phyloP scores from a whole-genome alignment of 495 filamentous ascomycete species.

The Talaromyces trachyspermus region DNA sequence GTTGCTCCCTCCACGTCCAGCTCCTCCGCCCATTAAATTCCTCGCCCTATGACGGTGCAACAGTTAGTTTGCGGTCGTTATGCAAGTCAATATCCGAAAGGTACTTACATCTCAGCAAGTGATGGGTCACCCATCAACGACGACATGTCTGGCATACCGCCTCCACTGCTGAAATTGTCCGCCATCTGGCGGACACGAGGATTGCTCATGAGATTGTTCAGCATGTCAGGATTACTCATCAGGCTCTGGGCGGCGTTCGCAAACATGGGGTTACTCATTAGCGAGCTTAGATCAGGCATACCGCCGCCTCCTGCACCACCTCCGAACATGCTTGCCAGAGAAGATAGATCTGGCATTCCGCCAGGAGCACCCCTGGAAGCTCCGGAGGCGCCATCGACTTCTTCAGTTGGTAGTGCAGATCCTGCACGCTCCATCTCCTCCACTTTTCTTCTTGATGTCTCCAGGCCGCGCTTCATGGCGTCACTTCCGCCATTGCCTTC shows the following conservation, averaged over 20 bases:
- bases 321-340: slow-evolving; percentile 66
- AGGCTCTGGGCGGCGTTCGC: slow-evolving; percentile 90
- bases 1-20: slow-evolving; percentile 33
- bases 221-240: slow-evolving; percentile 89
- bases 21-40: slow-evolving; percentile 65
- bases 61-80: slow-evolving; percentile 9
- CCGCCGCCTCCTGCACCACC: slow-evolving; percentile 59
- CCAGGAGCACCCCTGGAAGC: slow-evolving; percentile 45
- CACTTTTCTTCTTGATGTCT: slow-evolving; percentile 78
- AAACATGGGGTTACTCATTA: slow-evolving; percentile 99
- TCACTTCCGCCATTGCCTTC: slow-evolving; percentile 83
- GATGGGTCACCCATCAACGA: slow-evolving; percentile 82
- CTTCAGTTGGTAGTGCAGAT: slow-evolving; percentile 42
- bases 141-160: slow-evolving; percentile 74
- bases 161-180: slow-evolving; percentile 46
- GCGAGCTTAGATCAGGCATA: slow-evolving; percentile 73
- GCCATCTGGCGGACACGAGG: slow-evolving; percentile 78
- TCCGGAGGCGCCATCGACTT: slow-evolving; percentile 37
- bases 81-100: background rate
- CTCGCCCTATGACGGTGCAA: slow-evolving; percentile 49
- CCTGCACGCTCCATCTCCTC: slow-evolving; percentile 55
- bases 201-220: slow-evolving; percentile 88
- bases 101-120: slow-evolving; percentile 85
- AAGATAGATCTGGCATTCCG: slow-evolving; percentile 72
- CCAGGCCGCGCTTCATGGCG: slow-evolving; percentile 85